phyloP scores from a whole-genome alignment of 352 stramenopile genomes.

The Globisporangium cylindrosporum region DNA sequence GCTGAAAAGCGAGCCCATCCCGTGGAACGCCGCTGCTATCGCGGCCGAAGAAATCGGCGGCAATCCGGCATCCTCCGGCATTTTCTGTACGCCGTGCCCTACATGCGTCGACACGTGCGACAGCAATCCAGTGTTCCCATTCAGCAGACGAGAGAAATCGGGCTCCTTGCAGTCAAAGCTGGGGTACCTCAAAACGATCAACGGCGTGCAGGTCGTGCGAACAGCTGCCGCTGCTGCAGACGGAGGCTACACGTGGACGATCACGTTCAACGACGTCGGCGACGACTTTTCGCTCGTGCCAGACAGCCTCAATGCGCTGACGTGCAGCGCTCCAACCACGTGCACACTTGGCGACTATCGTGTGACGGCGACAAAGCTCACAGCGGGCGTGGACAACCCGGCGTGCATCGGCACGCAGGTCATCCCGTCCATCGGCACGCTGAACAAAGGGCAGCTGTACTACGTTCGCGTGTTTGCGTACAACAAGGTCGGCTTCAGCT shows the following conservation, averaged over 20 bases:
- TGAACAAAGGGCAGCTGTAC: conserved; percentile 92
- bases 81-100: conserved; percentile 64
- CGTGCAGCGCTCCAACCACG: conserved; percentile 15
- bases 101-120: conserved; percentile 35
- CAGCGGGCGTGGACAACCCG: conserved; percentile 63
- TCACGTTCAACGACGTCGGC: conserved; percentile 88
- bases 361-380: conserved; percentile 58
- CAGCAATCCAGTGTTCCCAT: conserved; percentile 19
- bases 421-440: conserved; percentile 54
- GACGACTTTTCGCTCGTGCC: conserved; percentile 73
- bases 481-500: conserved; percentile 92
- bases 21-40: conserved; percentile 90
- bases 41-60: conserved; percentile 78
- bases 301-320: conserved; percentile 25
- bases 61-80: conserved; percentile 27
- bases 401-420: conserved; percentile 79
- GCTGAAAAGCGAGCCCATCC: conserved; percentile 78
- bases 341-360: conserved; percentile 34
- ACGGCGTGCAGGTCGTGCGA: conserved; percentile 75
- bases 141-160: conserved; percentile 40
- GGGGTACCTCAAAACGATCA: conserved; percentile 40
- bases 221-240: conserved; percentile 34
- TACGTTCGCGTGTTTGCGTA: conserved; percentile 93
- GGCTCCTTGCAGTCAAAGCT: conserved; percentile 79
- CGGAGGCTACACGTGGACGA: conserved; percentile 81